Evolutionary conservation across 2,329 filamentous ascomycete genomes (phyloP), one percentile per base, ranked within the genome.

Genomic region (Colletotrichum karsti): DNA sequence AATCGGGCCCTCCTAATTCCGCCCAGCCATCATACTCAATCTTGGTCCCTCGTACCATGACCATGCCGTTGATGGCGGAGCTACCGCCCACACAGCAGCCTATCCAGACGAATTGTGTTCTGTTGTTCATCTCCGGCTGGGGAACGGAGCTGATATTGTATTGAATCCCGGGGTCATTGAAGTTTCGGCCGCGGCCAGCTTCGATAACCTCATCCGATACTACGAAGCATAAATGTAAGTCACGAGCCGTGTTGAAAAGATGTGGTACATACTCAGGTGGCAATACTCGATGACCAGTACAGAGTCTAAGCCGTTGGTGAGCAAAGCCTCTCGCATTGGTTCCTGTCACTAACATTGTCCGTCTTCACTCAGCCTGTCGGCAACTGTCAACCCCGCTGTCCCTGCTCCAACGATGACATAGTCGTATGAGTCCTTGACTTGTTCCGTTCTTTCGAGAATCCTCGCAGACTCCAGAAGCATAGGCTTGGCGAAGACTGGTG

Each of bases 1-100:
- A 85, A 7, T 79, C 82, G 1, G 78, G 73, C 30, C 84, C 83
- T 0, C 83, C 85, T 4, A 87, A 69, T 4, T 73, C 73, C 28
- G 77, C 77, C 84, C 84, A 87, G 2, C 76, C 74, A 54, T 84
- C 75, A 54, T 84, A 83, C 44, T 83, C 82, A 1, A 73, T 71
- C 15, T 73, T 70, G 7, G 75, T 74, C 1, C 79, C 78, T 13
- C 78, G 75, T 30, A 77, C 74, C 71, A 77, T 80, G 30, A 80
- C 73, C 72, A 81, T 76, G 22, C 74, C 77, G 72, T 84, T 83
- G 51, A 82, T 70, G 7, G 78, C 77, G 7, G 77, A 79, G 8
- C 78, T 77, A 20, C 82, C 81, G 26, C 82, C 81, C 44, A 80
- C 74, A 7, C 77, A 76, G 39, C 73, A 70, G 20, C 76, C 78